Percentiles rank a stretch among this genome's conserved stretches.
phyloP scores from a whole-genome alignment of 768 basidiomycete genomes.

The Leccinum sublutescens region DNA sequence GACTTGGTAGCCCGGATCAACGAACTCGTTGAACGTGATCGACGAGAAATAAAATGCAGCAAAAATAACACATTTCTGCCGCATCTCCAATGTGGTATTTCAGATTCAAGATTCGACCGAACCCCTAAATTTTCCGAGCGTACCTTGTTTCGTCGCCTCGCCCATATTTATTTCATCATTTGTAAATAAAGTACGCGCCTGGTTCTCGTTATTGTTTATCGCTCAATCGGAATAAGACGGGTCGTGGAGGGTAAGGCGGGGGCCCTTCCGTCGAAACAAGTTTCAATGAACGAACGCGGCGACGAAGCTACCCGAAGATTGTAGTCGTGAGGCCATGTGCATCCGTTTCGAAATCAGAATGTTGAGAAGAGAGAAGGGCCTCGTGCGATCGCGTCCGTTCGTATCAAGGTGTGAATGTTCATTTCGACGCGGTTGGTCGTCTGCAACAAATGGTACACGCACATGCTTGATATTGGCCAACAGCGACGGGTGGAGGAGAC shows the following conservation, averaged over 20 bases:
- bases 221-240: slow-evolving; percentile 12
- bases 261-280: slow-evolving; percentile 2
- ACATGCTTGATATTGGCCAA: background rate
- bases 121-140: background rate
- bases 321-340: background rate
- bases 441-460: background rate
- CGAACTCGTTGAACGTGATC: background rate
- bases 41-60: background rate
- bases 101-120: background rate
- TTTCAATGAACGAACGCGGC: slow-evolving; percentile 1
- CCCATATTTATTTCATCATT: background rate
- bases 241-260: background rate
- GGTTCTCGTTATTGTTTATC: background rate
- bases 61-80: background rate
- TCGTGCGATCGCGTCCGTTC: background rate
- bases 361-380: background rate
- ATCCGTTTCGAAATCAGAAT: background rate
- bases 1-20: background rate
- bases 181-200: background rate
- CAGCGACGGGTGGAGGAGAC: background rate
- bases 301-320: background rate
- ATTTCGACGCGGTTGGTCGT: background rate
- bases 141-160: background rate
- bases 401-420: background rate
- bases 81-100: background rate